Evolutionary conservation across 148 eudicot species (phyloP).

Genomic region (Chenopodium berlandieri): DNA sequence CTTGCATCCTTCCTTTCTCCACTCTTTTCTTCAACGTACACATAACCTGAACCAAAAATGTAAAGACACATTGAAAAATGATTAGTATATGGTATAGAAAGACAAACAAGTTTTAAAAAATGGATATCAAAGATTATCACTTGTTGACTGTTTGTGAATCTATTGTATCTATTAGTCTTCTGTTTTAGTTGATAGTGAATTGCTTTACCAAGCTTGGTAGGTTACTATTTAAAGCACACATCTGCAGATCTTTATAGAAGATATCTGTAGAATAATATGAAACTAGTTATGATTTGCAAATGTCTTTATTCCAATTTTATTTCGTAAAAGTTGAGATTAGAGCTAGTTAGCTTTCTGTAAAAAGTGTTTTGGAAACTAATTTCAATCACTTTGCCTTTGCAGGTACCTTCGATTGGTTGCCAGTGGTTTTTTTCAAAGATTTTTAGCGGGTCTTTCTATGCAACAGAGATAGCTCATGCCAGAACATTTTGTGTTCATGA

Average conservation of each 20-base stretch:
- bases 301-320: neutral
- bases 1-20: too few relatives aligned
- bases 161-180: neutral
- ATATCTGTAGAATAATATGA: neutral
- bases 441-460: conserved; percentile 44
- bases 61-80: too few relatives aligned
- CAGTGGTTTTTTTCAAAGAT: conserved; percentile 72
- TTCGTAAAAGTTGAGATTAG: neutral
- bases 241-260: neutral
- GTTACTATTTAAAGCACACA: neutral
- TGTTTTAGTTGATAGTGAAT: neutral
- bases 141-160: neutral
- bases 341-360: neutral
- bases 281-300: neutral
- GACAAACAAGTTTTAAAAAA: neutral
- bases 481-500: conserved; percentile 93
- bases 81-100: neutral
- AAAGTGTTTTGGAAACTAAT: conserved; percentile 6
- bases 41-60: too few relatives aligned
- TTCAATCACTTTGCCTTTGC: conserved; percentile 25
- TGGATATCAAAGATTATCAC: neutral
- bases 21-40: too few relatives aligned
- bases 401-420: conserved; percentile 80
- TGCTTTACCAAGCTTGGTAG: neutral
- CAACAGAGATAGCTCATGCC: conserved; percentile 68